Evolutionary conservation across 106 monocot species (phyloP).

Genomic region (Agapanthus africanus): DNA sequence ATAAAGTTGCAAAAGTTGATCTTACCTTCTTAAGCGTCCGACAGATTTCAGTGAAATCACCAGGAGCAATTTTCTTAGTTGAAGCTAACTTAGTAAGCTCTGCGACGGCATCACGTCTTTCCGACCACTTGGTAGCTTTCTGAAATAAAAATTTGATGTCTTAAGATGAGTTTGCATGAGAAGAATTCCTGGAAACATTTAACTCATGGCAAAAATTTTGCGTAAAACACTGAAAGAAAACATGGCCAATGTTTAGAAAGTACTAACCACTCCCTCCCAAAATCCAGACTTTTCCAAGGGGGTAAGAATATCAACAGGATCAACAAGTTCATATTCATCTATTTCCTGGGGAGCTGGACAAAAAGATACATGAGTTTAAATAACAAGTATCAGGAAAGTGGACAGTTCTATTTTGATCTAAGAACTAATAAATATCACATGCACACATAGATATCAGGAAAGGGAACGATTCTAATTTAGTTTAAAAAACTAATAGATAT

Average conservation of each 20-base stretch:
- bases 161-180: neutral
- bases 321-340: slow-evolving; percentile 55
- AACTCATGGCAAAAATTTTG: neutral
- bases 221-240: neutral
- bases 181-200: neutral
- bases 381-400: neutral
- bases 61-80: slow-evolving; percentile 83
- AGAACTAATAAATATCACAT: neutral
- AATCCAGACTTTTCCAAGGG: slow-evolving; percentile 33
- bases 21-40: slow-evolving; percentile 89
- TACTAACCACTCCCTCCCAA: slow-evolving; percentile 97
- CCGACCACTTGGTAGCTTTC: slow-evolving; percentile 99
- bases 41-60: slow-evolving; percentile 85
- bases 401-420: neutral
- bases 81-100: slow-evolving; percentile 89
- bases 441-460: neutral
- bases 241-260: slow-evolving; percentile 8
- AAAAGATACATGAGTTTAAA: no score
- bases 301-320: slow-evolving; percentile 7
- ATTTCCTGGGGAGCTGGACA: slow-evolving; percentile 70
- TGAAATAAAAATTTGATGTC: slow-evolving; percentile 12
- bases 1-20: slow-evolving; percentile 33
- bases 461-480: neutral
- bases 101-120: slow-evolving; percentile 93
- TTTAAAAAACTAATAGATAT: neutral